phyloP scores from a whole-genome alignment of 1,284 basidiomycete genomes.

The Agaricales sp. region DNA sequence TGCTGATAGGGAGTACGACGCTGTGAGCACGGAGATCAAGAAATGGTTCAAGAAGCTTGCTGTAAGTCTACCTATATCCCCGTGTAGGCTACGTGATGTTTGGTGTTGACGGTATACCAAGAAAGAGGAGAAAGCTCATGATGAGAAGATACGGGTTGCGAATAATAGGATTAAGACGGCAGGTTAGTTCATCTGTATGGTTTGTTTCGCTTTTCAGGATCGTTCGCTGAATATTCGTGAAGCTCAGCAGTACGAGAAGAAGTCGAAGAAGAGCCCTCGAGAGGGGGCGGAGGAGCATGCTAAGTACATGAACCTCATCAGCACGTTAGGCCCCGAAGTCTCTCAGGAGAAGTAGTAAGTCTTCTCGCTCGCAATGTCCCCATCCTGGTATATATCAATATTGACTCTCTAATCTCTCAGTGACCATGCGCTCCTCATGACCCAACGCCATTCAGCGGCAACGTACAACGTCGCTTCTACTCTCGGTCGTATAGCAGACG shows the following conservation, averaged over 20 bases:
- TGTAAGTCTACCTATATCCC: too few relatives aligned
- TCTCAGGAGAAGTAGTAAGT: constrained; percentile 69
- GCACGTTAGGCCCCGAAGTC: constrained; percentile 64
- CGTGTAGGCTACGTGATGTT: too few relatives aligned
- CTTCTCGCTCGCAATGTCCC: background rate
- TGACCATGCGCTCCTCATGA: constrained; percentile 54
- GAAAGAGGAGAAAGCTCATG: constrained; percentile 74
- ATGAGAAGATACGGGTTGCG: constrained; percentile 56
- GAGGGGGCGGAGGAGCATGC: constrained; percentile 66
- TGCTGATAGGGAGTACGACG: constrained; percentile 63
- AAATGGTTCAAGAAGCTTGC: constrained; percentile 78
- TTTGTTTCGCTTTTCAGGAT: constrained; percentile 2
- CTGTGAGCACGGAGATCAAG: constrained; percentile 55
- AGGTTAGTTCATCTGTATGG: constrained; percentile 26
- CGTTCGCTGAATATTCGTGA: constrained; percentile 4
- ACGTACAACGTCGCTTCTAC: constrained; percentile 53
- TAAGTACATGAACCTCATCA: constrained; percentile 65
- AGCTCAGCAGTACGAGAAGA: constrained; percentile 70
- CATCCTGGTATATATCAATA: constrained; percentile 1
- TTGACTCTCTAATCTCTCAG: constrained; percentile 24
- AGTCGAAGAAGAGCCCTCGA: constrained; percentile 59
- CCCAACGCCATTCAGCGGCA: constrained; percentile 46
- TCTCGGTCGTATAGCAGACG: constrained; percentile 60
- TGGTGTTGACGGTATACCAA: constrained; percentile 24
- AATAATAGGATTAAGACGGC: constrained; percentile 71